Evolutionary conservation across 768 basidiomycete species (phyloP).

Genomic region (Rhodotorula diobovata): DNA sequence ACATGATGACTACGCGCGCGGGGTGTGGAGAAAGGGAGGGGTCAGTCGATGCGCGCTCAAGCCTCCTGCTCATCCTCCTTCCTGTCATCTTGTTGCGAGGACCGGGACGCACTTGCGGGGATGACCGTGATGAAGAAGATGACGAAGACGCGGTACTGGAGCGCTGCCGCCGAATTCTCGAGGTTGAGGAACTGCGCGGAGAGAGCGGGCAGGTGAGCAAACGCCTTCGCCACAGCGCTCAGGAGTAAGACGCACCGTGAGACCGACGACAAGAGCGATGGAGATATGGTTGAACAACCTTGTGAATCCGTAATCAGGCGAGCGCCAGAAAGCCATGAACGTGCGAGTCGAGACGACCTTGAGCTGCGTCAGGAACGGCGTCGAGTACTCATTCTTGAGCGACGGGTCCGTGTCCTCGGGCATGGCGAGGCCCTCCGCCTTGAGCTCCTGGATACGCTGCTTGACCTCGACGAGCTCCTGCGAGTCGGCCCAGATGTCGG

Average conservation of each 20-base stretch:
- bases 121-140: slow-evolving; percentile 51
- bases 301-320: slow-evolving; percentile 78
- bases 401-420: slow-evolving; percentile 51
- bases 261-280: slow-evolving; percentile 45
- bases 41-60: too few relatives aligned
- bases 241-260: background rate
- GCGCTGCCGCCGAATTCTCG: slow-evolving; percentile 56
- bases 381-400: slow-evolving; percentile 55
- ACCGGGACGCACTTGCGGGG: slow-evolving; percentile 52
- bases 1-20: slow-evolving; percentile 63
- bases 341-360: slow-evolving; percentile 63
- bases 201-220: too few relatives aligned
- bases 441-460: slow-evolving; percentile 54
- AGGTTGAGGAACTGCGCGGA: slow-evolving; percentile 63
- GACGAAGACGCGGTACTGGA: slow-evolving; percentile 56
- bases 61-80: too few relatives aligned
- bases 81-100: too few relatives aligned
- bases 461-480: slow-evolving; percentile 57
- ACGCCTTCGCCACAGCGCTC: too few relatives aligned
- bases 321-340: slow-evolving; percentile 70
- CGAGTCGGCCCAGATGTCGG: slow-evolving; percentile 58
- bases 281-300: slow-evolving; percentile 69
- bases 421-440: slow-evolving; percentile 52
- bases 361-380: slow-evolving; percentile 70
- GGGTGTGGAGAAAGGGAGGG: slow-evolving; percentile 51